phyloP scores from a whole-genome alignment of 176 grass and related monocot genomes.

The Oryza brachyantha region DNA sequence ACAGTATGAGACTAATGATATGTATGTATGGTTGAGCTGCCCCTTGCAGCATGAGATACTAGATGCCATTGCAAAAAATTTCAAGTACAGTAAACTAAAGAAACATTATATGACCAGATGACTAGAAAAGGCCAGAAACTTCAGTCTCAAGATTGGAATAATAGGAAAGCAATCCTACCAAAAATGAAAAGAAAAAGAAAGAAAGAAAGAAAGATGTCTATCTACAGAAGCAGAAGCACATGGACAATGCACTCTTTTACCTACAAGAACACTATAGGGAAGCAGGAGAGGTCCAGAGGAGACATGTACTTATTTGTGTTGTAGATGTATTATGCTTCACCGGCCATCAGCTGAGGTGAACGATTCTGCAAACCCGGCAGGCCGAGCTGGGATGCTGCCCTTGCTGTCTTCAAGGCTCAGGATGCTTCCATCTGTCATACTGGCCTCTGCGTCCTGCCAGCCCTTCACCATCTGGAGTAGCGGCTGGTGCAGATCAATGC shows the following conservation, averaged over 20 bases:
- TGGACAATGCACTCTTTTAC: slow-evolving; percentile 29
- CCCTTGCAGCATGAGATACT: slow-evolving; percentile 18
- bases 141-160: slow-evolving; percentile 44
- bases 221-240: slow-evolving; percentile 40
- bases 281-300: slow-evolving; percentile 24
- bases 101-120: slow-evolving; percentile 4
- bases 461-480: slow-evolving; percentile 94
- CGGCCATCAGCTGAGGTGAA: slow-evolving; percentile 93
- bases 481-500: slow-evolving; percentile 81
- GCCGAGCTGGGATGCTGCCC: slow-evolving; percentile 89
- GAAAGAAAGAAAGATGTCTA: slow-evolving; percentile 19
- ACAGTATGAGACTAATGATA: slow-evolving; percentile 17
- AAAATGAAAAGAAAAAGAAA: neutral
- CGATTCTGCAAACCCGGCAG: slow-evolving; percentile 79
- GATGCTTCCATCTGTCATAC: slow-evolving; percentile 53
- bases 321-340: slow-evolving; percentile 37
- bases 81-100: slow-evolving; percentile 4
- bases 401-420: slow-evolving; percentile 87
- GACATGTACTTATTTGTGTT: slow-evolving; percentile 41
- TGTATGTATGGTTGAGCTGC: slow-evolving; percentile 27
- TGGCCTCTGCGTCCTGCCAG: slow-evolving; percentile 81
- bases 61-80: slow-evolving; percentile 25
- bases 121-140: slow-evolving; percentile 37
- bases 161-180: slow-evolving; percentile 3
- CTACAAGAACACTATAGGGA: slow-evolving; percentile 20